Evolutionary conservation across 306 rosid genomes (phyloP), one percentile per base, ranked within the genome.

Genomic region (Rosa persica): DNA sequence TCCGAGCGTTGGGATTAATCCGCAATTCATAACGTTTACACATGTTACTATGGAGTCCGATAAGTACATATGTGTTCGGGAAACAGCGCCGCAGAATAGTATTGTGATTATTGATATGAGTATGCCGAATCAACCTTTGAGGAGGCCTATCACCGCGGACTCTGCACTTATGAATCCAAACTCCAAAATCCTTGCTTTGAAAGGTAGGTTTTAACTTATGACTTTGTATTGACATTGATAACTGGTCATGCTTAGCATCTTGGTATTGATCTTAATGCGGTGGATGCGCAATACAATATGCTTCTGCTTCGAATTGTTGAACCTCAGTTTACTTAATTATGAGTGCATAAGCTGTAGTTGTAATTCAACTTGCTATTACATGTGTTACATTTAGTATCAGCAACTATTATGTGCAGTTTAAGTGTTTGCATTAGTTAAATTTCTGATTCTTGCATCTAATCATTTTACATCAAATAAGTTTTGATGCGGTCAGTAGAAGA

Each of bases 31-130:
- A 61, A 94, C 98, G 0, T 94, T 94, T 78, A 94, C 97, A 39
- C 98, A 94, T 78, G 98, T 94, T 64, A 94, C 98, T 36, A 92
- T 94, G 98, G 98, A 94, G 81, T 94, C 98, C 0, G 98, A 94
- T 44, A 94, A 94, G 90, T 94, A 90, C 74, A 94, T 94, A 79
- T 94, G 98, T 34, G 96, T 94, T 67, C 87, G 98, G 23, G 98
- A 94, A 82, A 94, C 98, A 0, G 6, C 98, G 27, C 98, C 98
- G 0, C 97, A 92, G 87, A 94, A 92, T 79, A 94, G 98, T 43
- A 92, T 94, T 70, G 98, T 94, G 49, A 94, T 94, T 67, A 73
- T 94, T 36, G 98, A 94, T 82, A 94, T 92, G 98, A 94, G 66
- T 78, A 85, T 90, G 97, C 98, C 98, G 27, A 90, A 78, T 82